phyloP scores from a whole-genome alignment of 2,329 filamentous ascomycete genomes.

The Hymenoscyphus linearis region DNA sequence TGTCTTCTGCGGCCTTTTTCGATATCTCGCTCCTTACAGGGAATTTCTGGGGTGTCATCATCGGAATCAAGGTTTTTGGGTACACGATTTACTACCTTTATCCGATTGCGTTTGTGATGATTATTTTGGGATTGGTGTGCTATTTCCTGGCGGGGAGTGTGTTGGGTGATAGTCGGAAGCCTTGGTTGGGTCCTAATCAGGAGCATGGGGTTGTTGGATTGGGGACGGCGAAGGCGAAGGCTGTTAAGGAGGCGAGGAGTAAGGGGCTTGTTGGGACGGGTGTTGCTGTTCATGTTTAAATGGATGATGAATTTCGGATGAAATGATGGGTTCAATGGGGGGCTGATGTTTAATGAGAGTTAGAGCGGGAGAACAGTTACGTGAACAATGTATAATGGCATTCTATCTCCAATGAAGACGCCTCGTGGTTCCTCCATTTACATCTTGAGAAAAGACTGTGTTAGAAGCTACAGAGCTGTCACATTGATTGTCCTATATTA shows the following conservation, averaged over 20 bases:
- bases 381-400: too few relatives aligned
- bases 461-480: too few relatives aligned
- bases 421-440: too few relatives aligned
- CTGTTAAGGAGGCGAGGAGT: slow-evolving; percentile 49
- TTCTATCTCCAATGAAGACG: too few relatives aligned
- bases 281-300: neutral
- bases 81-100: slow-evolving; percentile 83
- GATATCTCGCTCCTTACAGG: slow-evolving; percentile 91
- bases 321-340: too few relatives aligned
- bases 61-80: slow-evolving; percentile 82
- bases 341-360: too few relatives aligned
- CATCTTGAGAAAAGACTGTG: too few relatives aligned
- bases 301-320: neutral
- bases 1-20: slow-evolving; percentile 89
- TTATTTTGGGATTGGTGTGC: slow-evolving; percentile 76
- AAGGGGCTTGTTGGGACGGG: slow-evolving; percentile 2
- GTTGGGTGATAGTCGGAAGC: slow-evolving; percentile 85
- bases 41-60: slow-evolving; percentile 96
- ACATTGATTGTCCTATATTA: too few relatives aligned
- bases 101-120: slow-evolving; percentile 90
- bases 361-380: too few relatives aligned
- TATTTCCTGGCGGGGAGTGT: slow-evolving; percentile 84
- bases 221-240: slow-evolving; percentile 79
- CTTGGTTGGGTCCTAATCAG: slow-evolving; percentile 87
- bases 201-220: slow-evolving; percentile 73